A percentile compares a stretch with the other conserved stretches of the same genome.
phyloP scores from a whole-genome alignment of 2,329 filamentous ascomycete genomes.

The Clonostachys rosea region DNA sequence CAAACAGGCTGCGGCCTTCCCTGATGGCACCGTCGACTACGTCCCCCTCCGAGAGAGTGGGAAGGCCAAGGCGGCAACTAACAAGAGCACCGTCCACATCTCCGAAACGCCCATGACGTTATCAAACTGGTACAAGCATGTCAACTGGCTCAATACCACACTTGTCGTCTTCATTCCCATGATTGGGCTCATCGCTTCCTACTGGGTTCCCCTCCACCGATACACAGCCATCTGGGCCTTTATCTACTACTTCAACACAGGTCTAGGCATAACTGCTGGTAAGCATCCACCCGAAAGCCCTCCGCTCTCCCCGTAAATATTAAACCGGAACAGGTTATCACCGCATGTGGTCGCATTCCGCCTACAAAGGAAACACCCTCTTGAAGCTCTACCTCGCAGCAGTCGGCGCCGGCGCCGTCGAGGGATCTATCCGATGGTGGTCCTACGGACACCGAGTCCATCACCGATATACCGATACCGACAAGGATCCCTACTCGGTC shows the following conservation, averaged over 20 bases:
- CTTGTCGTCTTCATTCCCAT: slow-evolving; percentile 77
- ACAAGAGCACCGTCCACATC: slow-evolving; percentile 75
- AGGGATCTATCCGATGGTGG: slow-evolving; percentile 89
- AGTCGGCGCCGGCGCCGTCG: slow-evolving; percentile 76
- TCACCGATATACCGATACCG: slow-evolving; percentile 88
- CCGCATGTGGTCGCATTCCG: slow-evolving; percentile 81
- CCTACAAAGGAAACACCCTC: slow-evolving; percentile 72
- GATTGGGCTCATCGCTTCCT: slow-evolving; percentile 65
- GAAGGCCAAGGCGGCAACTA: slow-evolving; percentile 36
- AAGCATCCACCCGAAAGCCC: slow-evolving; percentile 18
- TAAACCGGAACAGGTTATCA: slow-evolving; percentile 32
- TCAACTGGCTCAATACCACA: slow-evolving; percentile 88
- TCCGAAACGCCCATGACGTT: slow-evolving; percentile 75
- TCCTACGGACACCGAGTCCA: slow-evolving; percentile 81
- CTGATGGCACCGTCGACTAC: slow-evolving; percentile 52
- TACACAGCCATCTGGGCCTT: slow-evolving; percentile 73
- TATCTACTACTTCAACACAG: slow-evolving; percentile 78
- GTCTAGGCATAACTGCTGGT: slow-evolving; percentile 77
- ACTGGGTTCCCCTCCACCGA: slow-evolving; percentile 71
- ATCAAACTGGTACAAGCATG: slow-evolving; percentile 84
- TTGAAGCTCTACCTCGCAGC: slow-evolving; percentile 80
- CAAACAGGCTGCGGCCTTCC: slow-evolving; percentile 31
- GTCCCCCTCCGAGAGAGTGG: slow-evolving; percentile 36
- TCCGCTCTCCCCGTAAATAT: slow-evolving; percentile 1
- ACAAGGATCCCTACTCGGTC: slow-evolving; percentile 88